These are phyloP conservation scores for Candida rishiriensis DNA, from an alignment of 805 yeast genomes.

Conservation along the genomic window DNA sequence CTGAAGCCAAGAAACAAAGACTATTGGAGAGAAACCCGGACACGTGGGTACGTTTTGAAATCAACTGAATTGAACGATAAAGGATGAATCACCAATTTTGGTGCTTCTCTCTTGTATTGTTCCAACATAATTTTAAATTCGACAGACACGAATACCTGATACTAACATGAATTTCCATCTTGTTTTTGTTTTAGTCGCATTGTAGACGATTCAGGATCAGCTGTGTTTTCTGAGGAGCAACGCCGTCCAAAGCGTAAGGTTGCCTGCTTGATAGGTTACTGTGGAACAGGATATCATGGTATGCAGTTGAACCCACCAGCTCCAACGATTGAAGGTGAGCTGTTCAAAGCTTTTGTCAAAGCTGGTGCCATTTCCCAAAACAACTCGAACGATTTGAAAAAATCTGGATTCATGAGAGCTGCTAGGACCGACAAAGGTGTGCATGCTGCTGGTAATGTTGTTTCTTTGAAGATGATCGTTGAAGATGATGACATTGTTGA, in stretches of 20 bases:
- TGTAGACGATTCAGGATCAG: slow-evolving; percentile 61
- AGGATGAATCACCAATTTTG: not conserved
- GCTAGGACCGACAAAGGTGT: slow-evolving; percentile 95
- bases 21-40: slow-evolving; percentile 30
- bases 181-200: slow-evolving; percentile 30
- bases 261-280: slow-evolving; percentile 87
- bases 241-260: slow-evolving; percentile 85
- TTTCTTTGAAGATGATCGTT: slow-evolving; percentile 76
- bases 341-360: slow-evolving; percentile 74
- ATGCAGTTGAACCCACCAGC: slow-evolving; percentile 91
- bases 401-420: slow-evolving; percentile 81
- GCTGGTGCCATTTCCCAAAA: slow-evolving; percentile 88
- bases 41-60: slow-evolving; percentile 53
- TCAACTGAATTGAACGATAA: not conserved
- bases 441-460: slow-evolving; percentile 94
- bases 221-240: slow-evolving; percentile 45
- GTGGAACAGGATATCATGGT: slow-evolving; percentile 96
- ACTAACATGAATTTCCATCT: slow-evolving; percentile 10
- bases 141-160: not conserved
- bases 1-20: slow-evolving; percentile 27
- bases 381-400: slow-evolving; percentile 83
- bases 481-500: slow-evolving; percentile 73
- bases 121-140: not conserved
- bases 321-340: slow-evolving; percentile 85
- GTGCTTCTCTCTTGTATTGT: not conserved